Evolutionary conservation across 345 rosid genomes (phyloP).

Genomic region (Aegle marmelos): DNA sequence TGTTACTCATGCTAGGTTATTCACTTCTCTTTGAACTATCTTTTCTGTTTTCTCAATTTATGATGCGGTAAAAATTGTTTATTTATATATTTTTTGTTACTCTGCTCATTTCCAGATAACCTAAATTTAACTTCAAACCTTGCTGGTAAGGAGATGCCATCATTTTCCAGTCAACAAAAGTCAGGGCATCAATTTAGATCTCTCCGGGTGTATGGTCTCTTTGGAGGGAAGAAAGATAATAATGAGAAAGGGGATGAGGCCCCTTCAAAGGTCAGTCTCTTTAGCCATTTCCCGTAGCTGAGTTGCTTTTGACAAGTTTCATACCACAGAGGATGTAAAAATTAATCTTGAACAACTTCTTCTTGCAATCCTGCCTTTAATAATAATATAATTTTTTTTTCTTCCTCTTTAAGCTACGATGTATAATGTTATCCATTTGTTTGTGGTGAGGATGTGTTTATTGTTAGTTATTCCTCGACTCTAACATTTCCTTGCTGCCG

Average conservation of each 20-base stretch:
- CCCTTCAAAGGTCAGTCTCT: constrained; percentile 57
- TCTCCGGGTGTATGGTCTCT: constrained; percentile 54
- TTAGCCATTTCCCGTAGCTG: background rate
- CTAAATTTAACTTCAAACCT: constrained; percentile 34
- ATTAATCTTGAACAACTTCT: background rate
- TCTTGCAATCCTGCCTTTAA: background rate
- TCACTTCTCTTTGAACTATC: background rate
- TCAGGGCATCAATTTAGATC: constrained; percentile 23
- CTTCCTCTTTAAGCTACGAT: background rate
- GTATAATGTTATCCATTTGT: background rate
- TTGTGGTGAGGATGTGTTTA: constrained; percentile 1
- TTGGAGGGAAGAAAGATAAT: constrained; percentile 80
- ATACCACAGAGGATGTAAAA: background rate
- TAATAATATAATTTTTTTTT: background rate
- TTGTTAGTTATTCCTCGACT: background rate
- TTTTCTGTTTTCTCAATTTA: background rate
- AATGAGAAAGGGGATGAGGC: constrained; percentile 59
- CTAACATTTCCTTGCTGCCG: constrained; percentile 19
- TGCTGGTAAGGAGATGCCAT: constrained; percentile 36
- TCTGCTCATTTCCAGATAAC: constrained; percentile 38
- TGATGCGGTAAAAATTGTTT: background rate
- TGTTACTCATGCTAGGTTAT: too few relatives aligned
- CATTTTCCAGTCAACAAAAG: constrained; percentile 29
- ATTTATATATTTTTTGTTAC: constrained; percentile 6
- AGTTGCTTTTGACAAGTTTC: background rate